Base-by-base conservation (phyloP, 768 basidiomycete genomes). In the Trichaptum fuscoviolaceum region DNA sequence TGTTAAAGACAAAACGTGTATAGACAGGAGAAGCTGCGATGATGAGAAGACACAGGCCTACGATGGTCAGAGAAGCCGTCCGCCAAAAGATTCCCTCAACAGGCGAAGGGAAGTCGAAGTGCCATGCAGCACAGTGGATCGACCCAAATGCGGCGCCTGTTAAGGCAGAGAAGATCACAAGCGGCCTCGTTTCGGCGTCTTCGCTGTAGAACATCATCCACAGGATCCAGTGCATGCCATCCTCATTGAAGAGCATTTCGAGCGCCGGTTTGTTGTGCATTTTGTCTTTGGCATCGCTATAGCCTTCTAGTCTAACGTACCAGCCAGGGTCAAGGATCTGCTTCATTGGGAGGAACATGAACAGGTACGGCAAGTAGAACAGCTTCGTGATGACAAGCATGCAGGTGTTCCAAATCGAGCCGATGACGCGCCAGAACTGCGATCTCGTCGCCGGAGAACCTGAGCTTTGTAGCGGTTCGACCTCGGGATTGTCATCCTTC, bases 41-140 rank as follows among this genome's bases (percentile, higher is more conserved):
- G 10, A 52, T 52, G 10, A 3, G 3, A 12, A 52, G 42, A 52
- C 42, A 52, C 42, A 52, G 6, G 10, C 42, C 10, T 4, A 52
- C 42, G 10, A 61, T 61, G 15, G 23, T 2, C 23, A 66, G 25
- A 26, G 63, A 63, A 17, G 63, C 64, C 9, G 26, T 57, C 10
- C 64, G 65, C 65, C 65, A 66, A 17, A 66, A 18, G 18, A 26
- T 30, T 1, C 17, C 3, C 35, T 66, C 63, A 17, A 26, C 65
- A 23, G 27, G 65, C 20, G 65, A 24, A 15, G 65, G 63, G 57
- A 66, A 66, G 24, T 64, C 18, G 26, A 18, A 66, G n/a, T 23
- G 12, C 65, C 63, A 66, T 30, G 63, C 25, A 35, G 30, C 64
- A 30, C 65, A 65, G 18, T 64, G 63, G n/a, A 66, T 26, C 8